phyloP scores from a whole-genome alignment of 2,329 filamentous ascomycete genomes.

The Hymenoscyphus fraxineus region DNA sequence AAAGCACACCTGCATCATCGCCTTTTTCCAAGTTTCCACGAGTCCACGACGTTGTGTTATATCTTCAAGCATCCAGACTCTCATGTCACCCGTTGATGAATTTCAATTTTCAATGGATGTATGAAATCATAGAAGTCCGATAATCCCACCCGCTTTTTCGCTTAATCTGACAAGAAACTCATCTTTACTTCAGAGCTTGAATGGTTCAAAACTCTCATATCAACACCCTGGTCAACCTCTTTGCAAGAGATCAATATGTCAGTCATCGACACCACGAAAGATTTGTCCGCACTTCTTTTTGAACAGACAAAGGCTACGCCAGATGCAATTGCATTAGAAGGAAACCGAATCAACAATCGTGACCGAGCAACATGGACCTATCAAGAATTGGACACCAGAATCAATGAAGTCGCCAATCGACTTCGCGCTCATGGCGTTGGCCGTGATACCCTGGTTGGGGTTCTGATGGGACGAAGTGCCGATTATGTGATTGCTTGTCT shows the following conservation, averaged over 20 bases:
- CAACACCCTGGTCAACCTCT: not conserved
- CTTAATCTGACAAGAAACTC: not conserved
- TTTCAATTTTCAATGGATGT: not conserved
- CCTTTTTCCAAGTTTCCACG: not conserved
- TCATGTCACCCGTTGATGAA: not conserved
- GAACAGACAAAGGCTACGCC: conserved; percentile 67
- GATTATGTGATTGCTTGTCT: conserved; percentile 77
- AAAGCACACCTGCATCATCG: conserved; percentile 2
- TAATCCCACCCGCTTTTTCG: not conserved
- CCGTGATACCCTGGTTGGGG: conserved; percentile 70
- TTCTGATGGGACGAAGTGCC: conserved; percentile 70
- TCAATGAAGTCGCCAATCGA: conserved; percentile 59
- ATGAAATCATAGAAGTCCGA: not conserved
- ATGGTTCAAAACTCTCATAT: not conserved
- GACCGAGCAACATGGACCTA: conserved; percentile 55
- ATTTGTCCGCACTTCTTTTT: conserved; percentile 68
- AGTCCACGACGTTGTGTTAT: not conserved
- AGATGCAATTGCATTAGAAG: conserved; percentile 67
- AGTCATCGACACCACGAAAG: conserved; percentile 66
- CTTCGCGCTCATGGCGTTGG: conserved; percentile 66
- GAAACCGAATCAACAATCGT: conserved; percentile 50
- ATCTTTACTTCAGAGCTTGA: not conserved
- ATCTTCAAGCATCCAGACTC: not conserved
- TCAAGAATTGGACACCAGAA: conserved; percentile 64
- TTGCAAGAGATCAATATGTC: conserved; percentile 44